Base-by-base conservation (phyloP, 2,329 filamentous ascomycete species). In the Didymella exigua region DNA sequence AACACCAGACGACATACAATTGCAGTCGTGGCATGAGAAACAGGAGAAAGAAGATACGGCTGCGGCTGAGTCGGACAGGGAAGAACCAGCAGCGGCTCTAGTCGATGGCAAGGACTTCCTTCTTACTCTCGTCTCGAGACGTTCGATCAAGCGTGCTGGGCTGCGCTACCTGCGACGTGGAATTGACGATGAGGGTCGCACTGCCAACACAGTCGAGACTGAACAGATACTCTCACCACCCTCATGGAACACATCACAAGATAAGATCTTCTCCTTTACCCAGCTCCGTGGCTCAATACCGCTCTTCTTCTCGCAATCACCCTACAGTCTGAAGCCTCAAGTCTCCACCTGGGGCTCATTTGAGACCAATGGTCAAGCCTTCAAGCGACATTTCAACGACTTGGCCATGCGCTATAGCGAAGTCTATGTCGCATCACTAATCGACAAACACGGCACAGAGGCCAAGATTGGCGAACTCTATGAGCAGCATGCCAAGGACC, bases 221-320 rank as follows among this genome's bases (percentile, higher is more conserved):
- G 95, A 99, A 71, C 95, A 99, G 74, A 89, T 99, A 9, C 81
- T 99, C 2, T 95, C 91, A 0, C 83, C 84, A 0, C 79, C 86
- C 2, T 81, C 81, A 1, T 93, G 89, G 86, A 81, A 86, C 16
- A 70, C 81, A 0, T 76, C 81, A 11, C 73, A 77, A 11, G 70
- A 73, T 43, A 90, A 86, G 62, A 81, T 88, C 2, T 90, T 91
- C 72, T 96, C 92, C 0, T 96, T 96, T 65, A 78, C 96, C 3
- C 95, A 99, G 71, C 81, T 92, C 21, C 85, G 95, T 60, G 93
- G 93, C 6, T 97, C 93, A 19, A 96, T 98, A 60, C 95, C 95
- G 0, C 76, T 98, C 0, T 98, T 95, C 78, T 99, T 97, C 71
- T 96, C 93, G 0, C 95, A 99, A 69, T 91, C 90, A 0, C 93